Conservation (phyloP, 164 flowering plant genomes). For the Berberis vulgaris region DNA sequence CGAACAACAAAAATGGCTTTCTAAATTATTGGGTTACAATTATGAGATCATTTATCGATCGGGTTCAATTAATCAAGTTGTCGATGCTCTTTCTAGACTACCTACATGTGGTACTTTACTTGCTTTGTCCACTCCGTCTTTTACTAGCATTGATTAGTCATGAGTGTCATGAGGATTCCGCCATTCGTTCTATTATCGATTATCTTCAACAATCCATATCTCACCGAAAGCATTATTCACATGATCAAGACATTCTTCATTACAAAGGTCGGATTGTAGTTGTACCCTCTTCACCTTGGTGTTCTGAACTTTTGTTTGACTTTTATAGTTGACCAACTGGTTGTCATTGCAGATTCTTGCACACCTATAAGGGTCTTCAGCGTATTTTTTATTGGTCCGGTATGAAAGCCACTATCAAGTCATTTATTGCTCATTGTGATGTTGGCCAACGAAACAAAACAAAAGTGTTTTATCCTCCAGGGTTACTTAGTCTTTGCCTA, state of each 20-base stretch:
- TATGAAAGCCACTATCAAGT: neutral
- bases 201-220: neutral
- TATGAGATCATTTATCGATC: neutral
- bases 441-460: neutral
- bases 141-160: neutral
- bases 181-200: neutral
- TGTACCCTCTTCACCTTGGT: neutral
- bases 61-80: neutral
- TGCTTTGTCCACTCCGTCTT: neutral
- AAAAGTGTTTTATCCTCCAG: neutral
- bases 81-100: neutral
- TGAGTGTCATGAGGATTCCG: neutral
- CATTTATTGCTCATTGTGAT: slow-evolving; percentile 1
- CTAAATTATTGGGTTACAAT: slow-evolving; percentile 4
- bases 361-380: neutral
- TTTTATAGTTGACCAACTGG: neutral
- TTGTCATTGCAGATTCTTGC: neutral
- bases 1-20: neutral
- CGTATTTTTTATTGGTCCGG: neutral
- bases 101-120: neutral
- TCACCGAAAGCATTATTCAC: neutral
- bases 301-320: neutral
- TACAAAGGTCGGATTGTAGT: slow-evolving; percentile 3
- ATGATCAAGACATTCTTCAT: neutral
- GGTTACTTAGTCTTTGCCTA: neutral